Evolutionary conservation across 495 filamentous ascomycete species (phyloP), one percentile per base, ranked within the genome.

Genomic region (Penicillium crystallinum): DNA sequence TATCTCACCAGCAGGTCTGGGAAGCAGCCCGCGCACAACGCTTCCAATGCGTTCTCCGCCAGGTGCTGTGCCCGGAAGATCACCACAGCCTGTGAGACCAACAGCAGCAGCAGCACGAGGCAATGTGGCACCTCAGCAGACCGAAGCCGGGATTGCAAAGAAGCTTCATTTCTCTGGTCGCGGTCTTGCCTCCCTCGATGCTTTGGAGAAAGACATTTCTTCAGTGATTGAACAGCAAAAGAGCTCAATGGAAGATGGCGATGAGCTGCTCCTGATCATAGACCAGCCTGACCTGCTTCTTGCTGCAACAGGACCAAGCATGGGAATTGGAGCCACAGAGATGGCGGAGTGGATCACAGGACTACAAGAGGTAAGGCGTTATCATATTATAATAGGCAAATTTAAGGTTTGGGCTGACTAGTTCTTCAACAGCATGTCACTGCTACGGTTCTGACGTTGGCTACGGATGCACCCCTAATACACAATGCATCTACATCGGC

Each of bases 381-480:
- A 36, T 53, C 38, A 35, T 10, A 25, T 23, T 30, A 3, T 9
- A 19, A 46, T 25, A 51, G 30, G 45, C 10, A 41, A 17, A 12
- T 40, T 10, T 21, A 48, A 25, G 41, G 33, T n/a, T 40, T 39
- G 40, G 21, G 49, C 58, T 64, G 33, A 61, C 44, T 37, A 22
- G 29, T 48, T 4, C 6, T 12, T 37, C 0, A 6, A 21, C 55
- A 76, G 73, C 46, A 61, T 53, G 77, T 77, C n/a, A 63, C 85
- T 54, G 71, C 86, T 17, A 82, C 77, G 4, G 68, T 95, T 17
- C 34, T 93, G 34, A 81, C 85, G 2, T 49, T 87, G n/a, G 75
- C 81, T 44, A 83, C 87, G 29, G 89, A 91, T 58, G 78, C 78
- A 5, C 80, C 89, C 6, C 71, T 96, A 30, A 72, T 95, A 35